Conservation (phyloP, 108 stramenopile genomes). For the Conticribra guillardii region DNA sequence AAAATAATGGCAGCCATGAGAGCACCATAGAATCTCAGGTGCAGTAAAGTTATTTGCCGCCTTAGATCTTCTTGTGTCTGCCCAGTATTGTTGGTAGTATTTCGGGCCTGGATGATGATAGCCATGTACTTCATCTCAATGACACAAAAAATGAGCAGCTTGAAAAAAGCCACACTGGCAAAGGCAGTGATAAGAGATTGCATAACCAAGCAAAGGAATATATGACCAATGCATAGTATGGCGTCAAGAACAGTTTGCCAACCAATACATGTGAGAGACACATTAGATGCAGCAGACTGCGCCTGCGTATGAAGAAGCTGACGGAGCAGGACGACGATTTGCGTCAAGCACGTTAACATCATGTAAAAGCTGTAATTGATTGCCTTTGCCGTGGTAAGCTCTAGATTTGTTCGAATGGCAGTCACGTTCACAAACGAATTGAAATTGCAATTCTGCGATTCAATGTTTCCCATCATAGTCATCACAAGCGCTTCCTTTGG, state of each 20-base stretch:
- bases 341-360: constrained; percentile 89
- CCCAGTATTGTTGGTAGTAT: constrained; percentile 64
- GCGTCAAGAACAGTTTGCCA: constrained; percentile 94
- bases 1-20: constrained; percentile 72
- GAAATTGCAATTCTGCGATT: constrained; percentile 78
- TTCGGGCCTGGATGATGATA: constrained; percentile 84
- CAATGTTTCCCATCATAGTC: constrained; percentile 67
- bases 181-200: constrained; percentile 89
- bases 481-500: constrained; percentile 74
- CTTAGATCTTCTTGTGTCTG: constrained; percentile 69
- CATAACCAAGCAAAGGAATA: constrained; percentile 85
- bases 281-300: constrained; percentile 76
- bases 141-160: constrained; percentile 92
- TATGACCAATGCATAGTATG: constrained; percentile 84
- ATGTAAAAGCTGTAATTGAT: constrained; percentile 92
- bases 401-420: constrained; percentile 89
- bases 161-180: constrained; percentile 93
- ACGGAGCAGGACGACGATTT: constrained; percentile 85
- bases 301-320: constrained; percentile 89
- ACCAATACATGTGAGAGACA: constrained; percentile 88
- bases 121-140: constrained; percentile 97
- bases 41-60: constrained; percentile 80
- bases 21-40: constrained; percentile 89
- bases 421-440: constrained; percentile 72
- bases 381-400: constrained; percentile 80